phyloP scores from a whole-genome alignment of 805 yeast species.

The Maudiozyma barnettii region DNA sequence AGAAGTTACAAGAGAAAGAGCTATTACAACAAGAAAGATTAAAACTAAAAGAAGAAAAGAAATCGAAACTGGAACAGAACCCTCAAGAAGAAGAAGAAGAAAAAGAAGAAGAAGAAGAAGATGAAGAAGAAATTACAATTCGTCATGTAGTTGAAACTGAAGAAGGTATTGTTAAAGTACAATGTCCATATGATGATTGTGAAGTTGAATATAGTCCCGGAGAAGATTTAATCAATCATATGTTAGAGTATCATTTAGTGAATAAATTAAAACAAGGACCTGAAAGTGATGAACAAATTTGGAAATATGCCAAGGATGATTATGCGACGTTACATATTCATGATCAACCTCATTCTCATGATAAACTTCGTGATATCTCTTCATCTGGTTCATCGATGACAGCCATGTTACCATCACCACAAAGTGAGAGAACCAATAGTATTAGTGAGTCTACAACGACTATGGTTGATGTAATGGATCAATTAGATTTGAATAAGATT shows the following conservation, averaged over 20 bases:
- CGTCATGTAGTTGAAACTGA: background rate
- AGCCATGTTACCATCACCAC: constrained; percentile 3
- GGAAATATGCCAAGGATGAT: constrained; percentile 2
- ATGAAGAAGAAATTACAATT: background rate
- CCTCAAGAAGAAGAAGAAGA: background rate
- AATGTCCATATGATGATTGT: constrained; percentile 15
- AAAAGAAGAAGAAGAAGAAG: background rate
- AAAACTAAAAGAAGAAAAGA: background rate
- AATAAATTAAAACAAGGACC: constrained; percentile 7
- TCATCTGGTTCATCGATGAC: background rate
- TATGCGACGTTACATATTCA: background rate
- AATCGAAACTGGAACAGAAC: background rate
- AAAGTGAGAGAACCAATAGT: background rate
- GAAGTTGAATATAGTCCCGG: constrained; percentile 2
- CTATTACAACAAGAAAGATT: background rate
- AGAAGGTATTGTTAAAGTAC: background rate
- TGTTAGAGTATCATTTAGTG: constrained; percentile 11
- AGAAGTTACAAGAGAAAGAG: constrained; percentile 1
- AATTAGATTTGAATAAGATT: background rate
- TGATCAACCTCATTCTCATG: background rate
- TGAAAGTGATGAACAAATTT: constrained; percentile 1
- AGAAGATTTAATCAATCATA: constrained; percentile 14
- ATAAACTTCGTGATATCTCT: background rate
- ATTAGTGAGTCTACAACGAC: background rate
- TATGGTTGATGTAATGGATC: background rate